Evolutionary conservation across 345 rosid genomes (phyloP), one percentile per base, ranked within the genome.

Genomic region (Sonneratia alba): DNA sequence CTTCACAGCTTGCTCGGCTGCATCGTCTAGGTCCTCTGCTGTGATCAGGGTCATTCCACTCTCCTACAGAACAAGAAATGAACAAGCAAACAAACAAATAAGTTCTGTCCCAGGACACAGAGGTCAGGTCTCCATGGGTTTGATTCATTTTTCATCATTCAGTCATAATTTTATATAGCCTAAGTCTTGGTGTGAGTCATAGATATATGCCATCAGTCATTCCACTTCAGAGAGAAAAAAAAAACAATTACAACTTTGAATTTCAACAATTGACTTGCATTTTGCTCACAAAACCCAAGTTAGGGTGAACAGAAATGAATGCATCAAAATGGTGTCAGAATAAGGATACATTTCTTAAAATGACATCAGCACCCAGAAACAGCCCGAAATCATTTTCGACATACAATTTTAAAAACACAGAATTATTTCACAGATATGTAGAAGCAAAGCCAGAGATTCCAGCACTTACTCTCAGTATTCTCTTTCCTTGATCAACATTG

Each of bases 1-100:
- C 83, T 89, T 88, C 37, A 92, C 98, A 12, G 97, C 98, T 85
- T 92, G 92, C 74, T 96, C 96, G 0, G 99, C 99, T 18, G 99
- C 99, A 79, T 92, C 98, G 71, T 95, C 99, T 79, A 95, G 83
- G 81, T 92, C 96, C 76, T 92, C 98, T 8, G 99, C 99, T 0
- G 98, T 90, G 67, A 95, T 81, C 62, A 95, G 86, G 10, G 85
- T 64, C 97, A 95, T 88, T 71, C 91, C 96, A 80, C 98, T 95
- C 75, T 95, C 99, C 99, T 90, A 87, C 74, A 79, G 19, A 22
- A 2, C 59, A 67, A 74, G 38, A 63, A 1, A 37, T 43, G n/a
- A n/a, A n/a, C n/a, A 43, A 42, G 0, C 4, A 1, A 47, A 48
- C 12, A 51, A 59, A 61, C 48, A 9, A 37, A 67, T 16, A 4